Evolutionary conservation across 371 early-diverging fungal genomes (phyloP).

Genomic region (Syncephalastrum racemosum): DNA sequence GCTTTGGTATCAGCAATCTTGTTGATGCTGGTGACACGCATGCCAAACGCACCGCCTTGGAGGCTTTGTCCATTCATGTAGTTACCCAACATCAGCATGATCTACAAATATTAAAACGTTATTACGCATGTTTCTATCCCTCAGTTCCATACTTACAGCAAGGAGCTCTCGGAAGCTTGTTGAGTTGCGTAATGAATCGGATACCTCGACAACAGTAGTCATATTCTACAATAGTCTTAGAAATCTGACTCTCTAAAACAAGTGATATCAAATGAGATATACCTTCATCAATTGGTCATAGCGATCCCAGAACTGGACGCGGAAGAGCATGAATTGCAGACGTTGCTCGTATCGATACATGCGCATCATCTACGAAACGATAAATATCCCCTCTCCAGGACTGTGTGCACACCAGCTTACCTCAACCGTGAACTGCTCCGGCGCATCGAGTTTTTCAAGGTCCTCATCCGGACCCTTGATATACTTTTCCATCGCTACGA

Average conservation of each 20-base stretch:
- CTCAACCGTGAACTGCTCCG: constrained; percentile 56
- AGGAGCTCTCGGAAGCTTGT: constrained; percentile 29
- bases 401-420: constrained; percentile 15
- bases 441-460: constrained; percentile 47
- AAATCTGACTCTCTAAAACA: background rate
- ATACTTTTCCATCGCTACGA: constrained; percentile 41
- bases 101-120: constrained; percentile 1
- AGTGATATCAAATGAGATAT: background rate
- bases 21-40: constrained; percentile 43
- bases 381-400: background rate
- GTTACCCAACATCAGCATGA: constrained; percentile 52
- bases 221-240: constrained; percentile 28
- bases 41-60: constrained; percentile 58
- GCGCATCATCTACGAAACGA: constrained; percentile 38
- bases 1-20: constrained; percentile 56
- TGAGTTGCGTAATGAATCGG: constrained; percentile 33
- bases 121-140: constrained; percentile 4
- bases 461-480: constrained; percentile 33
- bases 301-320: constrained; percentile 49
- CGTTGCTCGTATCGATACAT: constrained; percentile 53
- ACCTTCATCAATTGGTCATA: constrained; percentile 38
- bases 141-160: constrained; percentile 19
- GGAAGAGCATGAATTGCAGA: constrained; percentile 48
- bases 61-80: constrained; percentile 55
- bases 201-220: constrained; percentile 29